A percentile compares a stretch with the other conserved stretches of the same genome.
Conservation (phyloP, 768 basidiomycete genomes). For the Pleurotus citrinopileatus region DNA sequence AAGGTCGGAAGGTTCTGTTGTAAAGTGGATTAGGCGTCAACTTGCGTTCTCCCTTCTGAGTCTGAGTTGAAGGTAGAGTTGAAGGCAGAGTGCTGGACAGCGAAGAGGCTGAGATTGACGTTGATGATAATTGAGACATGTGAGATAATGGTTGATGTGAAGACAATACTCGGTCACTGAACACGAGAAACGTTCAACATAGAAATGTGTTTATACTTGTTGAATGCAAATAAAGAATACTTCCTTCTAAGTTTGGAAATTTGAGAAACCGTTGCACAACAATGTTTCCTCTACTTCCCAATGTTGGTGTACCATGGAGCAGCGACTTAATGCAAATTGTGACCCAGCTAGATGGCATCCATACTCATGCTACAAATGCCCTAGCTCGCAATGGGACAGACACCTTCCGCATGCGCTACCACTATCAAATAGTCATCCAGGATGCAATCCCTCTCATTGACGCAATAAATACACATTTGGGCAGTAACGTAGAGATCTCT, state of each 20-base stretch:
- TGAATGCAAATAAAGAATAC: too few species aligned
- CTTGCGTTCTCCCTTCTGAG: too few species aligned
- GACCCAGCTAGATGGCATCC: background rate
- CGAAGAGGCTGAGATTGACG: too few species aligned
- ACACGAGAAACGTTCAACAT: background rate
- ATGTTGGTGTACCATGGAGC: background rate
- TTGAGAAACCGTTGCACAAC: background rate
- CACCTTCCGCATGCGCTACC: background rate
- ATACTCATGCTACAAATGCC: background rate
- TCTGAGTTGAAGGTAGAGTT: too few species aligned
- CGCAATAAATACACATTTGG: background rate
- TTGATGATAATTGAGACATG: too few species aligned
- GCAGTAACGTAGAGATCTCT: background rate
- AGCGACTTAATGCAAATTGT: background rate
- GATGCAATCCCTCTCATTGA: background rate
- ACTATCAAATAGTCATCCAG: background rate
- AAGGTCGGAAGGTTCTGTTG: background rate
- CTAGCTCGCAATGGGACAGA: background rate
- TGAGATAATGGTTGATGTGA: too few species aligned
- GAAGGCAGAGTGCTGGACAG: too few species aligned
- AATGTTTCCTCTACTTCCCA: background rate
- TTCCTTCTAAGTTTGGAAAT: background rate
- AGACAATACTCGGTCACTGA: too few species aligned
- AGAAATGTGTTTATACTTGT: background rate
- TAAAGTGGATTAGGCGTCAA: too few species aligned